Percentiles rank a stretch among this genome's conserved stretches.
Conservation (phyloP, 495 filamentous ascomycete species). For the Penicillium manginii region DNA sequence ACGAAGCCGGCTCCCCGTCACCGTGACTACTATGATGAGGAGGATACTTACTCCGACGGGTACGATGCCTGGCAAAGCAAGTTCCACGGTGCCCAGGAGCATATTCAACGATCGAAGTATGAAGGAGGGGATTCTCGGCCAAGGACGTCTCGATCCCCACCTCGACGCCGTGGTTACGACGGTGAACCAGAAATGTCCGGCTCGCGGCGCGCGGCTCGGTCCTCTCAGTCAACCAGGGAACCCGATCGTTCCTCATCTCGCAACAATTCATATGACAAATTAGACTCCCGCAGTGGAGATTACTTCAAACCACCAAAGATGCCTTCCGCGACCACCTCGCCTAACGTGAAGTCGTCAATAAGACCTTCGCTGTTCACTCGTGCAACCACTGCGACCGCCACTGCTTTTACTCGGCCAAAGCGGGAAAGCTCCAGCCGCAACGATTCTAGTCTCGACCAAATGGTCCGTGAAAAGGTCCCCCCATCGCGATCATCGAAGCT, state of each 20-base stretch:
- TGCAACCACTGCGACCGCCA: constrained; percentile 33
- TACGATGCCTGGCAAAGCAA: constrained; percentile 26
- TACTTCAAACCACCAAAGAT: constrained; percentile 35
- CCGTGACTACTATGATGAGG: constrained; percentile 28
- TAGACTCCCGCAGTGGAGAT: constrained; percentile 28
- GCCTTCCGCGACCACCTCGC: constrained; percentile 35
- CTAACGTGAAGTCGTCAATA: constrained; percentile 26
- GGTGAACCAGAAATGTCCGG: constrained; percentile 39
- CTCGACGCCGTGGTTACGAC: constrained; percentile 35
- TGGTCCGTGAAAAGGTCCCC: constrained; percentile 27
- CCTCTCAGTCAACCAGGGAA: constrained; percentile 34
- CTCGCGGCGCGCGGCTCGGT: constrained; percentile 33
- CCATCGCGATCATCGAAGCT: constrained; percentile 38
- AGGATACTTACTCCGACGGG: constrained; percentile 28
- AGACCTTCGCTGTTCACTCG: constrained; percentile 36
- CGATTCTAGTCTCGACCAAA: constrained; percentile 25
- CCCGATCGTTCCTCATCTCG: constrained; percentile 36
- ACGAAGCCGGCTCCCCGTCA: constrained; percentile 21
- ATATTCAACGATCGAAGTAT: constrained; percentile 43
- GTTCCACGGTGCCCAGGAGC: constrained; percentile 33
- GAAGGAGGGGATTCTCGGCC: constrained; percentile 29
- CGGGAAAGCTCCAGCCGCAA: constrained; percentile 30
- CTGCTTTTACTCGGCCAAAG: constrained; percentile 31
- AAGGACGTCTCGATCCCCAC: constrained; percentile 39
- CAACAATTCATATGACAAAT: constrained; percentile 39